Base-by-base conservation (phyloP, 768 basidiomycete genomes). In the Strobilomyces confusus region DNA sequence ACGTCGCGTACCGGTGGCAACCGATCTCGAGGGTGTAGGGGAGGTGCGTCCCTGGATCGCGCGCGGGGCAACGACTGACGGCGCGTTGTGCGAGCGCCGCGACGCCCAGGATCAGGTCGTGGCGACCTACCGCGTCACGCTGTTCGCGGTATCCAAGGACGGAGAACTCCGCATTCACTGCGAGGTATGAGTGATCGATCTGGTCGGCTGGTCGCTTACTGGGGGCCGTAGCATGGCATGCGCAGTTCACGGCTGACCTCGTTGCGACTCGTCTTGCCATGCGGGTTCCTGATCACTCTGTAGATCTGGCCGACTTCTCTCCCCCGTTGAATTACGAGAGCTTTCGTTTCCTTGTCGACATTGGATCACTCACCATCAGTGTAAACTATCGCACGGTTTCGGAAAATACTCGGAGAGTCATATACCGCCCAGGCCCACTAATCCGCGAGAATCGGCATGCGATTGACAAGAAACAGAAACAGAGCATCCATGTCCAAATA, bases 231-330 rank as follows among this genome's bases (percentile, higher is more conserved):
- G 22, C 41, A 71, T n/a, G n/a, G 68, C 25, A 54, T 9, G 69
- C 30, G 17, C 56, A 44, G 26, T 54, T 43, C 12, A 69, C 71
- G 65, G 19, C 55, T 17, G 69, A 69, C 25, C 58, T 71, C 20
- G 63, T 69, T 14, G 63, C 69, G n/a, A 69, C 69, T 17, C 63
- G 60, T 44, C 61, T 71, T 22, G 68, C 65, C 4, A 58, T 71
- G 52, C 66, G 69, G 17, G 69, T 51, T 9, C 65, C 69, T 1
- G 64, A 61, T 51, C 54, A 71, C 49, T n/a, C n/a, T n/a, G n/a
- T 69, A 57, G 55, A 37, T 49, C 30, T 13, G 23, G 8, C 9
- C 29, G 1, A 6, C 29, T 41, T 15, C 11, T 17, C 15, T 33
- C 42, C 34, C n/a, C 23, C 4, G 3, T 6, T 29, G 40, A 9